phyloP scores from a whole-genome alignment of 1,284 basidiomycete species.

The Cerrena zonata region DNA sequence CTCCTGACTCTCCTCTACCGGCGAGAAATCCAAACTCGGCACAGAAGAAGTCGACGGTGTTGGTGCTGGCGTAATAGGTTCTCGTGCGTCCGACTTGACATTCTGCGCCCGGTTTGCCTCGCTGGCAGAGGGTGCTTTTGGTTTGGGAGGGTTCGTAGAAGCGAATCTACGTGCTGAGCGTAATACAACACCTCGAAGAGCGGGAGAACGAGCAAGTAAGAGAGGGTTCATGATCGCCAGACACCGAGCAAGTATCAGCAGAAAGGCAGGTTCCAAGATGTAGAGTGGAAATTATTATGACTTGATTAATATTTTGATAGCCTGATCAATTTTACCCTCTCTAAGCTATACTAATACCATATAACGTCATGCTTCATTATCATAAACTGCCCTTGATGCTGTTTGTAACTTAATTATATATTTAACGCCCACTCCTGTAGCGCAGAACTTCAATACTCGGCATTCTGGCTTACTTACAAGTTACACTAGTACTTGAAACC shows the following conservation, averaged over 20 bases:
- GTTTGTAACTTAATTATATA: too few relatives aligned
- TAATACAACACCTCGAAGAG: neutral
- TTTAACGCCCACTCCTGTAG: too few relatives aligned
- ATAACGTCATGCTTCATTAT: neutral
- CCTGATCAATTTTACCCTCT: neutral
- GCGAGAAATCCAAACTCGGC: conserved; percentile 27
- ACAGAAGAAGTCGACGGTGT: conserved; percentile 14
- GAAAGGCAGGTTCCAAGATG: neutral
- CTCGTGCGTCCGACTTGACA: neutral
- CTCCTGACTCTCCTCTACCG: conserved; percentile 17
- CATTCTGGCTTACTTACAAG: too few relatives aligned
- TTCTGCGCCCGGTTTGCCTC: too few relatives aligned
- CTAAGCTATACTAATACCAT: too few relatives aligned
- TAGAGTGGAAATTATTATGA: neutral
- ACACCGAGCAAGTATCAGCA: neutral
- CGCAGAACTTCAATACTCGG: too few relatives aligned
- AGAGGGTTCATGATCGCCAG: neutral
- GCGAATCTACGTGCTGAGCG: conserved; percentile 1
- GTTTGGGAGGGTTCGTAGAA: neutral
- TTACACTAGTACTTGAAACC: too few relatives aligned
- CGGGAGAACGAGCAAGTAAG: conserved; percentile 1
- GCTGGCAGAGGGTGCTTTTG: neutral
- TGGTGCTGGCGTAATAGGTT: conserved; percentile 1
- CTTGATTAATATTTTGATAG: too few relatives aligned
- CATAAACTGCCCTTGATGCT: too few relatives aligned